Base-by-base conservation (phyloP, 1,284 basidiomycete genomes). In the Grifola frondosa region DNA sequence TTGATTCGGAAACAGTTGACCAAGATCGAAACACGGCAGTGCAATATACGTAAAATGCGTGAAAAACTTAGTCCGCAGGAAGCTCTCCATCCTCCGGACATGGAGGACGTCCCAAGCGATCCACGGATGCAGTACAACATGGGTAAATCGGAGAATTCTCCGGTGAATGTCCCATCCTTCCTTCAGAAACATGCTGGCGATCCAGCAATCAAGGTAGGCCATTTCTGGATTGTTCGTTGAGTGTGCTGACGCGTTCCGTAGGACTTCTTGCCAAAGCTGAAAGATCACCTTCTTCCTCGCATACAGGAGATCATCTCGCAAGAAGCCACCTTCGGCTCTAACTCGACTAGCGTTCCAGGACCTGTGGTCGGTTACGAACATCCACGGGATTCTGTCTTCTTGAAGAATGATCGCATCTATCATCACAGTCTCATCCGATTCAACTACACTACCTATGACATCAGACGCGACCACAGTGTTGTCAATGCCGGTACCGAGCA, bases 401-500 rank as follows among this genome's bases (percentile, higher is more conserved):
- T 32, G 11, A 32, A 32, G 30, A 16, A 32, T 15, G 30, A 32
- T 4, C 30, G 30, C 12, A 32, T 32, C 4, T 32, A 32, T 16
- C 30, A 32, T 32, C 30, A 32, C 3, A 32, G 20, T 17, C 30
- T 10, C 16, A 19, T 32, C 16, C 10, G 30, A n/a, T n/a, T n/a
- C n/a, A n/a, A n/a, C n/a, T n/a, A 32, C 16, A 15, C 20, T 32
- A 9, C 11, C 11, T 38, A 38, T 11, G 37, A 38, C 17, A 28
- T 38, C 12, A 16, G 22, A 13, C 25, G 37, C 12, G 37, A 19
- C n/a, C 24, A 21, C 6, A 28, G 30, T 17, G 23, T 38, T 15
- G 15, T 38, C 37, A 38, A 38, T 21, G n/a, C 24, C 26, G 26
- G 25, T 17, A 38, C 37, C 12, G 17, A 11, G 16, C 37, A 29